Evolutionary conservation across 306 rosid species (phyloP), one percentile per base, ranked within the genome.

Genomic region (Geum urbanum): DNA sequence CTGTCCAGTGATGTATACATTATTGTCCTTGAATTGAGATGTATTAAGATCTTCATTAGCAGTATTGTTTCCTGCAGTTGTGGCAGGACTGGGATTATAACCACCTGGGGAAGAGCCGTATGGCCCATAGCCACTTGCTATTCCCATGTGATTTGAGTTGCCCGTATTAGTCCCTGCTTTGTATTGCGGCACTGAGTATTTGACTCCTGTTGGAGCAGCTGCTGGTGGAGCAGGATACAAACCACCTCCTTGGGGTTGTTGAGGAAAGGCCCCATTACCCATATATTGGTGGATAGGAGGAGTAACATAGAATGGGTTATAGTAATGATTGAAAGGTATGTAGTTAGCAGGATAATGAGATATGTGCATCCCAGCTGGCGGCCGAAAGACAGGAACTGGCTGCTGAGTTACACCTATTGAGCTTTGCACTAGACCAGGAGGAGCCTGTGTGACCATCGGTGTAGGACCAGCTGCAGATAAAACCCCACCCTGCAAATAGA

Each of bases 351-450:
- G 95, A 66, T 82, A 94, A 78, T 87, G 99, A 51, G 99, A 80
- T 75, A 94, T 55, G 72, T 91, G 97, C 74, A 94, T 77, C 63
- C 97, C 97, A 8, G 87, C 55, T 15, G 96, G 90, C 2, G 97
- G 87, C 56, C 99, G 90, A 71, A 88, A 94, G 70, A 88, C 91
- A 13, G 95, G 88, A 53, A 94, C 83, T 40, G 95, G 92, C 77
- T 88, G 98, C 86, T 94, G 99, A 56, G 96, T 85, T 59, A 85
- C 86, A 40, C 90, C 81, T 78, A 94, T 78, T 61, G 98, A 87
- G 80, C 88, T 94, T 77, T 90, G 99, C 96, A 94, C 84, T 41
- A 85, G 84, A 57, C 97, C 97, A 32, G 99, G 75, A 32, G 99
- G 75, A 72, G 95, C 91, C 80, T 94, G 99, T 72, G 96, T 87